These are phyloP conservation scores for Suhomyces guaymorum DNA, from an alignment of 1,139 yeast genomes.

Conservation along the genomic window DNA sequence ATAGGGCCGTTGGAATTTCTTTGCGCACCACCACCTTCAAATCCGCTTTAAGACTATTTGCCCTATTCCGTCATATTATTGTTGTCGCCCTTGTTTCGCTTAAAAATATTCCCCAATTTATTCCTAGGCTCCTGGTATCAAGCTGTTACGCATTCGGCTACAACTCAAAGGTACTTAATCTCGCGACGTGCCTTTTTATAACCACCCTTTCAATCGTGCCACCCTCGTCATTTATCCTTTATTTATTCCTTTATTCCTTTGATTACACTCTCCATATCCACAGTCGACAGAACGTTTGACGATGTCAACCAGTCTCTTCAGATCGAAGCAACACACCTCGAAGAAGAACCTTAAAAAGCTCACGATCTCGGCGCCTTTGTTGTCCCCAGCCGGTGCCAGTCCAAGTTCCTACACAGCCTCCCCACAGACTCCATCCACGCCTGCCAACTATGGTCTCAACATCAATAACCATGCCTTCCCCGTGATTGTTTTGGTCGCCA, in stretches of 20 bases:
- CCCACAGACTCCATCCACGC: constrained; percentile 10
- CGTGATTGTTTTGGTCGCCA: constrained; percentile 19
- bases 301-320: constrained; percentile 34
- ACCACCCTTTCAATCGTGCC: too few relatives aligned
- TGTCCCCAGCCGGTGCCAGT: constrained; percentile 7
- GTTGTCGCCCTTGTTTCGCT: constrained; percentile 6
- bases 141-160: constrained; percentile 10
- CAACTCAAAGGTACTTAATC: constrained; percentile 1
- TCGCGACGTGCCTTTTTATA: background rate
- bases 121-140: constrained; percentile 8
- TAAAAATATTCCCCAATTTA: constrained; percentile 2
- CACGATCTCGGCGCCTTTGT: constrained; percentile 32
- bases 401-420: constrained; percentile 6
- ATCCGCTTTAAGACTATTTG: background rate
- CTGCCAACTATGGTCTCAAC: constrained; percentile 2
- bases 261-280: background rate
- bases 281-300: too few relatives aligned
- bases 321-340: constrained; percentile 29
- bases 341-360: constrained; percentile 32
- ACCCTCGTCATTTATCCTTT: too few relatives aligned
- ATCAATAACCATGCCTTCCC: constrained; percentile 11
- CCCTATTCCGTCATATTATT: constrained; percentile 2
- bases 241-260: too few relatives aligned
- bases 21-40: background rate
- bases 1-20: background rate